Evolutionary conservation across 2,329 filamentous ascomycete species (phyloP), one percentile per base, ranked within the genome.

Genomic region (Trichoderma simmonsii): DNA sequence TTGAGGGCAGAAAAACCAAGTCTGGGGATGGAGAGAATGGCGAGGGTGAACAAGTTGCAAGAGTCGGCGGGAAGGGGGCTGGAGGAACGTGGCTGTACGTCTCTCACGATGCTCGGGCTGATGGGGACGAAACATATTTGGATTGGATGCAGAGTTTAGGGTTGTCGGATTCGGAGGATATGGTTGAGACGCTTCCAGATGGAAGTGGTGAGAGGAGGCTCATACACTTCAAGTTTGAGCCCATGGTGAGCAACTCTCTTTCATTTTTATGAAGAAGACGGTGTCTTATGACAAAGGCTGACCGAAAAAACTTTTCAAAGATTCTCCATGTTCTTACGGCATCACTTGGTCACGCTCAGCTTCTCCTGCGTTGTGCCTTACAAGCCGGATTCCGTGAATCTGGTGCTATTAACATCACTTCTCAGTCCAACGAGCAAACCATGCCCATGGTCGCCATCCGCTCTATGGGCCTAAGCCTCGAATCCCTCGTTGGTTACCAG

Each of bases 191-290:
- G 9, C 8, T 21, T 7, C 14, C 32, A 21, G 65, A 65, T 15
- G 36, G 59, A 3, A 34, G 59, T 6, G 18, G 48, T 36, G 72
- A 73, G 62, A 70, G 82, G 77, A 85, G 87, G 77, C 81, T 88
- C 80, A 86, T 97, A 65, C 93, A 95, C 81, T 93, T 97, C 83
- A 96, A 97, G 81, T 98, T 97, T 78, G 95, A 98, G 80, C 94
- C 95, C 5, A 94, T 98, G 94, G 95, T 97, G 86, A 79, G 90
- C 79, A 76, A n/a, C 15, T 3, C 34, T 9, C 56, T 43, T 24
- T 28, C 12, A 12, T n/a, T 5, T 28, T 6, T 4, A 3, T n/a
- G 2, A 14, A 32, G 26, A 14, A 4, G 12, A 39, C 4, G 7
- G 14, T 15, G 2, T 24, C 1, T 60, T 6, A 1, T 28, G 32